phyloP scores from a whole-genome alignment of 192 early-diverging fungal species.

The Coemansia reversa region DNA sequence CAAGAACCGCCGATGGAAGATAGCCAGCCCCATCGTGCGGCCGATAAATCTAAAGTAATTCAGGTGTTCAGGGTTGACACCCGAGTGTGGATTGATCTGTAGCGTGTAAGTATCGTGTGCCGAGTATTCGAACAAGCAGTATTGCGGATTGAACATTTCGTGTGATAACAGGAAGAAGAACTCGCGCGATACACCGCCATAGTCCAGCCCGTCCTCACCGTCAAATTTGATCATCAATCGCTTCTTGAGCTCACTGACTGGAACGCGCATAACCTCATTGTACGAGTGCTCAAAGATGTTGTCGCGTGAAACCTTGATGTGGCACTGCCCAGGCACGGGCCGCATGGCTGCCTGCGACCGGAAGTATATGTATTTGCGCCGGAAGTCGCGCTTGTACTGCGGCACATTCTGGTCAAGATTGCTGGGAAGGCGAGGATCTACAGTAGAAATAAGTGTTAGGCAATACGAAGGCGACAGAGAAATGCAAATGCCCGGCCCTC shows the following conservation, averaged over 20 bases:
- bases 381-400: slow-evolving; percentile 98
- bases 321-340: slow-evolving; percentile 84
- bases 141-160: slow-evolving; percentile 99
- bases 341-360: slow-evolving; percentile 89
- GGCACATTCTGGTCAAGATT: slow-evolving; percentile 88
- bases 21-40: slow-evolving; percentile 90
- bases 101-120: slow-evolving; percentile 98
- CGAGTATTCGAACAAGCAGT: slow-evolving; percentile 95
- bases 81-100: slow-evolving; percentile 95
- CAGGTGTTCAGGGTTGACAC: slow-evolving; percentile 94
- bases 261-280: slow-evolving; percentile 92
- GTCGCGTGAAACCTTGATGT: slow-evolving; percentile 86
- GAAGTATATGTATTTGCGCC: slow-evolving; percentile 97
- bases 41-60: slow-evolving; percentile 99
- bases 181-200: slow-evolving; percentile 95
- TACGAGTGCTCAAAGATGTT: slow-evolving; percentile 96
- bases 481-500: not conserved
- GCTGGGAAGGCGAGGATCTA: slow-evolving; percentile 76
- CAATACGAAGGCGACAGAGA: not conserved
- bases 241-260: slow-evolving; percentile 90
- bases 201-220: slow-evolving; percentile 97
- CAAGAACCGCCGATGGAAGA: slow-evolving; percentile 96
- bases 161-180: slow-evolving; percentile 98
- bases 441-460: not conserved
- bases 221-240: slow-evolving; percentile 98